Evolutionary conservation across 495 filamentous ascomycete genomes (phyloP).

Genomic region (Arthonia radiata): DNA sequence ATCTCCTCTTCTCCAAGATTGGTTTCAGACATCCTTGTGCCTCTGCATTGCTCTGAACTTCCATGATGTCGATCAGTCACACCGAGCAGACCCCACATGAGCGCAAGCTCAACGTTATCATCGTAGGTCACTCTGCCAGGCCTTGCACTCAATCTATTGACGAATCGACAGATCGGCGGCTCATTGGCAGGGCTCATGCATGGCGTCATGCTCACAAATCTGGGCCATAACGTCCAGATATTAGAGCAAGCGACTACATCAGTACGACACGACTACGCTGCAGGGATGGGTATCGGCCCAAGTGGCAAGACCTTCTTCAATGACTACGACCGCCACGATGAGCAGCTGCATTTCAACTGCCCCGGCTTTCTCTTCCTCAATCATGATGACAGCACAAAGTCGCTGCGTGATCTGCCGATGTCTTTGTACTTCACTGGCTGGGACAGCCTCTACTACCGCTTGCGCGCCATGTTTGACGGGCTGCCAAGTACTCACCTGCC

Average conservation of each 20-base stretch:
- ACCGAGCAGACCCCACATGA: no score
- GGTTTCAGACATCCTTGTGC: no score
- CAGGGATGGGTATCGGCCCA: slow-evolving; percentile 8
- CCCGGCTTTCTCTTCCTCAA: slow-evolving; percentile 2
- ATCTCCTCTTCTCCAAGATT: no score
- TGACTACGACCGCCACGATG: slow-evolving; percentile 4
- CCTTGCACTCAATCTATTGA: no score
- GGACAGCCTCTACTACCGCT: slow-evolving; percentile 9
- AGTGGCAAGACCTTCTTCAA: slow-evolving; percentile 5
- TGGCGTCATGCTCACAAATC: slow-evolving; percentile 12
- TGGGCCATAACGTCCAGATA: slow-evolving; percentile 11
- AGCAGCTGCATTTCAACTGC: slow-evolving; percentile 3
- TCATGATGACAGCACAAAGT: slow-evolving; percentile 1
- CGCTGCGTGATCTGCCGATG: slow-evolving; percentile 1
- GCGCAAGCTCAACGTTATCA: no score
- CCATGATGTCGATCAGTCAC: no score
- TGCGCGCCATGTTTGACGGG: slow-evolving; percentile 10
- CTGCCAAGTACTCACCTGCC: slow-evolving; percentile 5
- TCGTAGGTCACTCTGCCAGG: no score
- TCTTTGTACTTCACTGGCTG: slow-evolving; percentile 10
- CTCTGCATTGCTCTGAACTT: no score
- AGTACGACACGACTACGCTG: slow-evolving; percentile 7
- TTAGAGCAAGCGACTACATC: slow-evolving; percentile 8
- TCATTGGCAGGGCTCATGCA: slow-evolving; percentile 15
- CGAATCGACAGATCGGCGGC: slow-evolving; percentile 15